phyloP scores from a whole-genome alignment of 2,329 filamentous ascomycete genomes.

The Colletotrichum sp. region DNA sequence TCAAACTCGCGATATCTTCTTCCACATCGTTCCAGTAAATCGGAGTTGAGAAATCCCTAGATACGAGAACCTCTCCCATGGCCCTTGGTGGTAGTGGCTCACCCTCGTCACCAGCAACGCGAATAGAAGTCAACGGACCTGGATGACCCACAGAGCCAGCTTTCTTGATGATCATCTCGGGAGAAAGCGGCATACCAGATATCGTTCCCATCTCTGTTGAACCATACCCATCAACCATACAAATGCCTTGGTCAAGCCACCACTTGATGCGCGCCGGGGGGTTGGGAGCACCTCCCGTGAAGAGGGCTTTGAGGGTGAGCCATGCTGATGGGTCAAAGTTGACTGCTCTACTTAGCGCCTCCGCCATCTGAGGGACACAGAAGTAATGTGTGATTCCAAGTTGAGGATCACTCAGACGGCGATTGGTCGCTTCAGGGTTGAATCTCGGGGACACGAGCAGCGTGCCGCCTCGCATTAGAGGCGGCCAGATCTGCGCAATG shows the following conservation, averaged over 20 bases:
- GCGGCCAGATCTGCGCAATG: constrained; percentile 4
- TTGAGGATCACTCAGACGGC: neutral
- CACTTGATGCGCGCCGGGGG: constrained; percentile 8
- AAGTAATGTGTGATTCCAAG: constrained; percentile 11
- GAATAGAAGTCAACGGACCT: constrained; percentile 4
- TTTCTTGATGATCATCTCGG: neutral
- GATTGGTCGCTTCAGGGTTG: neutral
- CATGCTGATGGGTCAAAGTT: constrained; percentile 3
- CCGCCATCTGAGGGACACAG: constrained; percentile 19
- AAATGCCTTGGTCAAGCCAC: constrained; percentile 9
- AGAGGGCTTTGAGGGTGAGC: constrained; percentile 6
- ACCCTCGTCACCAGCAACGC: constrained; percentile 5
- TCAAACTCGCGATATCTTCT: constrained; percentile 5
- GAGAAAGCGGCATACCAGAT: constrained; percentile 10
- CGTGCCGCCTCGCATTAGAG: constrained; percentile 3
- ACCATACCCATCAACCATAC: constrained; percentile 13
- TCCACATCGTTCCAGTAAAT: constrained; percentile 14
- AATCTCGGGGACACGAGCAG: constrained; percentile 6
- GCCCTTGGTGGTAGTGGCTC: neutral
- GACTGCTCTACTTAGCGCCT: neutral
- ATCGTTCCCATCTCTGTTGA: constrained; percentile 9
- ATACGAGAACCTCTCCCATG: constrained; percentile 10
- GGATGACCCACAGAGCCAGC: constrained; percentile 13
- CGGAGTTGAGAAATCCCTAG: neutral
- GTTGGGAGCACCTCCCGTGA: constrained; percentile 12